Base-by-base conservation (phyloP, 2,329 filamentous ascomycete species). In the Colletotrichum sp. region DNA sequence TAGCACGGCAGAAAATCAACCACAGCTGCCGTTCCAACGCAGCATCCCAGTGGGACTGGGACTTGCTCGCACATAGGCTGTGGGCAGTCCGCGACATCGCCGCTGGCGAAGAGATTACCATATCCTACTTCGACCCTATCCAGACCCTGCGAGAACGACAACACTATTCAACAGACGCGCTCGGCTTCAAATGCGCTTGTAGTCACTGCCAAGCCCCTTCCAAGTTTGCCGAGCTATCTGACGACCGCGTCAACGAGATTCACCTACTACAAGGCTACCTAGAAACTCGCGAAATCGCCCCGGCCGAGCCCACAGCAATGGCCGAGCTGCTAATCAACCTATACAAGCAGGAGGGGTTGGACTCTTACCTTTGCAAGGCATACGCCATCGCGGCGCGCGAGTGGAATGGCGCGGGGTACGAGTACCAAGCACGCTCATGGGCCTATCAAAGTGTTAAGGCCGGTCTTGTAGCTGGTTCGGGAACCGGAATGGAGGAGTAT, bases 271-370 rank as follows among this genome's bases (percentile, higher is more conserved):
- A 65, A 57, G 2, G 7, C 3, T 39, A 39, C 6, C 21, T 71
- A 6, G 60, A 57, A 24, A 65, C 14, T 2, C 16, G 30, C 2
- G 28, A 71, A 24, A 71, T 71, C 16, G 60, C 43, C 10, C 68
- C 68, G 5, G 68, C 68, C 12, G 68, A 71, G 16, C 60, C 68
- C 7, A 65, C 59, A 9, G 68, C 43, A 30, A 71, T 71, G 60
- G 68, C 68, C 0, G 30, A 65, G 7, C 16, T 71, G 16, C 68
- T 71, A 0, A 24, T 71, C 7, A 32, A 59, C 21, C 68, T 71
- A 4, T 67, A 67, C 13, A 55, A 21, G 43, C 24, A 67, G 7
- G 64, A 67, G 28, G 28, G 39, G 0, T 5, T 67, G 18, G 8
- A 67, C 39, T 14, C 39, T 10, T 21, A 32, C 26, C 48, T 67